phyloP scores from a whole-genome alignment of 1,284 basidiomycete genomes.

The Polyporus tsugae region DNA sequence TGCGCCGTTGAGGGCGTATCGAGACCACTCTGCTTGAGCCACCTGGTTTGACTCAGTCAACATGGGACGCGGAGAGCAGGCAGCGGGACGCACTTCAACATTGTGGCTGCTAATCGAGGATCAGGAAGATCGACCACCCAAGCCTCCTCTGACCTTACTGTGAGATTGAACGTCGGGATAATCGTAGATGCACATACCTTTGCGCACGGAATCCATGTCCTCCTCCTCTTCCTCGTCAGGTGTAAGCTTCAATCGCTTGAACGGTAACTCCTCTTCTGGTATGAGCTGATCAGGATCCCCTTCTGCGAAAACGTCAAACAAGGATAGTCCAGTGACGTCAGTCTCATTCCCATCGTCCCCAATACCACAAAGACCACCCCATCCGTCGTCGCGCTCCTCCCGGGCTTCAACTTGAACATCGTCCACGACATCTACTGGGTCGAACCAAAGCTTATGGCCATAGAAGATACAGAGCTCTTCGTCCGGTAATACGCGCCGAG shows the following conservation, averaged over 20 bases:
- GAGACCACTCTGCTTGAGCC: conserved; percentile 67
- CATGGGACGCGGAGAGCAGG: not conserved
- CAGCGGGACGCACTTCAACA: conserved; percentile 65
- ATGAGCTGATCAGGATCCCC: conserved; percentile 57
- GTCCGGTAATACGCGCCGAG: conserved; percentile 57
- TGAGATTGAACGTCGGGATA: not conserved
- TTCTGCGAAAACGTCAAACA: conserved; percentile 17
- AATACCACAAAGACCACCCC: conserved; percentile 54
- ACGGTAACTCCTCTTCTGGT: conserved; percentile 66
- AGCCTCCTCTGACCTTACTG: conserved; percentile 52
- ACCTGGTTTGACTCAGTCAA: conserved; percentile 51
- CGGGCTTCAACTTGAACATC: not conserved
- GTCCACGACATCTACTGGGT: conserved; percentile 45
- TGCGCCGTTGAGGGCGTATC: conserved; percentile 73
- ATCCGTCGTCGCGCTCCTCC: conserved; percentile 49
- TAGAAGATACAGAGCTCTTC: conserved; percentile 88
- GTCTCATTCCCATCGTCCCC: conserved; percentile 25
- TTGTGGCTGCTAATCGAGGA: conserved; percentile 62
- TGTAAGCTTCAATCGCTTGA: conserved; percentile 62
- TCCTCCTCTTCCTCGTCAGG: conserved; percentile 60
- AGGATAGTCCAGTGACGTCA: not conserved
- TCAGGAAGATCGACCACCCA: conserved; percentile 91
- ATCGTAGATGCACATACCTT: conserved; percentile 46
- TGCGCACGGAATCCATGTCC: conserved; percentile 60
- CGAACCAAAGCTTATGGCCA: conserved; percentile 73